Conservation (phyloP, 2,329 filamentous ascomycete genomes). For the Ascochyta koolunga region DNA sequence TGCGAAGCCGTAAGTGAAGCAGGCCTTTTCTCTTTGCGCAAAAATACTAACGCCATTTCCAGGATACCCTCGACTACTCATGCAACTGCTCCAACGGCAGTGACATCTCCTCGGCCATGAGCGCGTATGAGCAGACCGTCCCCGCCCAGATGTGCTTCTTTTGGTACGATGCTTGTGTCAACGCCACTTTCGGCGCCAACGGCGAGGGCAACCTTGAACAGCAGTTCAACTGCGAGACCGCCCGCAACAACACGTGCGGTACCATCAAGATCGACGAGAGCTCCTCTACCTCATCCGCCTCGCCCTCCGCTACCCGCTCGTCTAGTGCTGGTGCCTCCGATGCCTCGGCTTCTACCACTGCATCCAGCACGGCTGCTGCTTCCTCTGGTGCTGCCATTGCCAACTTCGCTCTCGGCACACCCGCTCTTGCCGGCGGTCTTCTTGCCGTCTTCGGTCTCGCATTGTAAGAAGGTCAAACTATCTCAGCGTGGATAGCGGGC, state of each 20-base stretch:
- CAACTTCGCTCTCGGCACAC: slow-evolving; percentile 55
- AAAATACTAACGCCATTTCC: slow-evolving; percentile 31
- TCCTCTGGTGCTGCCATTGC: slow-evolving; percentile 52
- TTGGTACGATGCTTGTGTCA: slow-evolving; percentile 54
- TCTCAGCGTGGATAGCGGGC: slow-evolving; percentile 27
- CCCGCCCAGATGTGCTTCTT: slow-evolving; percentile 65
- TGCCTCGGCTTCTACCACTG: slow-evolving; percentile 27
- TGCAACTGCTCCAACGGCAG: slow-evolving; percentile 65
- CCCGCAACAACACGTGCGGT: slow-evolving; percentile 57
- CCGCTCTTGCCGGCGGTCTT: slow-evolving; percentile 59
- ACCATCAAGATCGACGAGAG: slow-evolving; percentile 48
- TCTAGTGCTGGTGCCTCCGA: slow-evolving; percentile 27
- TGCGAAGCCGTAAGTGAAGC: slow-evolving; percentile 62
- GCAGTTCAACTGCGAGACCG: slow-evolving; percentile 54
- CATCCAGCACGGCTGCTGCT: slow-evolving; percentile 36
- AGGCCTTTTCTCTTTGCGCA: no score
- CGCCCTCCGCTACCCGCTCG: slow-evolving; percentile 34
- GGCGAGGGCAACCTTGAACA: slow-evolving; percentile 43
- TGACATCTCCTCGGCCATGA: slow-evolving; percentile 50
- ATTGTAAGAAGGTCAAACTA: slow-evolving; percentile 53
- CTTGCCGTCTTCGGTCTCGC: slow-evolving; percentile 63
- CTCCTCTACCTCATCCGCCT: slow-evolving; percentile 28
- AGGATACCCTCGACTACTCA: slow-evolving; percentile 59
- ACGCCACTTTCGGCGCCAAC: slow-evolving; percentile 31
- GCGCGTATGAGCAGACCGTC: slow-evolving; percentile 63